A percentile compares a stretch with the other conserved stretches of the same genome.
Conservation (phyloP, 257 asterid genomes). For the Solanum clarkiae region DNA sequence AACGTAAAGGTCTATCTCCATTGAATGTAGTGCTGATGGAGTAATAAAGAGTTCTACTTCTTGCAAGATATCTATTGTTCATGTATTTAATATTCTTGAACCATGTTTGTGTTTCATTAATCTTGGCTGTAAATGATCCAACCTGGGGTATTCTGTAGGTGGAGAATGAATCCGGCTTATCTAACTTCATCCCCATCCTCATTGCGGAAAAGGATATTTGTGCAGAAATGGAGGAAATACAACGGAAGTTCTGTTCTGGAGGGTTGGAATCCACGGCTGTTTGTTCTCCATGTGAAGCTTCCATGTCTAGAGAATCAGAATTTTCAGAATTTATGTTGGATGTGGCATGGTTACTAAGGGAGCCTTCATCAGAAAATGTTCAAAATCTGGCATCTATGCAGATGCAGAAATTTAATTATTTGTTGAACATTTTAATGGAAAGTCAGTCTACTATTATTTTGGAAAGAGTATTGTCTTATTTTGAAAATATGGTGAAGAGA, state of each 20-base stretch:
- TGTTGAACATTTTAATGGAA: conserved; percentile 41
- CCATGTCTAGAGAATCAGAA: conserved; percentile 26
- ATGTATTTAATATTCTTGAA: background rate
- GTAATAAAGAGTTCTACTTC: background rate
- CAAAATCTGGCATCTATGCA: conserved; percentile 30
- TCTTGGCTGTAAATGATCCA: background rate
- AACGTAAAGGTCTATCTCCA: background rate
- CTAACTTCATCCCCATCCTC: conserved; percentile 88
- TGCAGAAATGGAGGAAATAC: conserved; percentile 58
- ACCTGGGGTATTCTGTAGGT: conserved; percentile 37
- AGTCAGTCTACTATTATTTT: conserved; percentile 43
- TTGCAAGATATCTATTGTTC: background rate
- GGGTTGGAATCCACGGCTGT: conserved; percentile 13
- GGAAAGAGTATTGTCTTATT: conserved; percentile 27
- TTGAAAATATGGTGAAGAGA: conserved; percentile 24
- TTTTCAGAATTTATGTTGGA: conserved; percentile 55
- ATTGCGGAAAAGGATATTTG: conserved; percentile 69
- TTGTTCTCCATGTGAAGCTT: conserved; percentile 29
- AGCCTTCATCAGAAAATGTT: conserved; percentile 23
- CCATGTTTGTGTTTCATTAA: background rate
- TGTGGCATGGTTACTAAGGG: conserved; percentile 70
- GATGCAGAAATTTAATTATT: conserved; percentile 37
- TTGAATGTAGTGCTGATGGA: background rate
- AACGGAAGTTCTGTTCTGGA: conserved; percentile 23
- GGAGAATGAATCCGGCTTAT: conserved; percentile 86